Evolutionary conservation across 2,329 filamentous ascomycete species (phyloP).

Genomic region (Penicillium sp.): DNA sequence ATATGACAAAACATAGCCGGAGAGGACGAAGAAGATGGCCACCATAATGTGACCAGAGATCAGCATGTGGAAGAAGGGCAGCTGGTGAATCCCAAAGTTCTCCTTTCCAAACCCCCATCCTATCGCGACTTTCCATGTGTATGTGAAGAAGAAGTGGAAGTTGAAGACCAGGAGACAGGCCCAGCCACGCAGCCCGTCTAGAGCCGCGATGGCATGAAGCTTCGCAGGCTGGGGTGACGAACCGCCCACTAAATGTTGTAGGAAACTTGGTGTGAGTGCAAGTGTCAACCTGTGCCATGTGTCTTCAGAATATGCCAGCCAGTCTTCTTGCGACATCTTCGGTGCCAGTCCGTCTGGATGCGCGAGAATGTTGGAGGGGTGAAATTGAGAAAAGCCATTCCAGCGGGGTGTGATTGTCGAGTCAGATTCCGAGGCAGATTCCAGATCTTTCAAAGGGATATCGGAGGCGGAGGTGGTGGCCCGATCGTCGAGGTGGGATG

Average conservation of each 20-base stretch:
- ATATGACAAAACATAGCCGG: constrained; percentile 42
- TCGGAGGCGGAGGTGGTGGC: constrained; percentile 21
- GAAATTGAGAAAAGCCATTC: constrained; percentile 21
- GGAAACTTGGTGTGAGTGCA: constrained; percentile 31
- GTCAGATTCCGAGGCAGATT: constrained; percentile 14
- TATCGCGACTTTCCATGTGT: constrained; percentile 35
- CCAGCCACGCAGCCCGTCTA: constrained; percentile 39
- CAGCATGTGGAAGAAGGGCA: constrained; percentile 37
- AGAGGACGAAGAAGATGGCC: constrained; percentile 43
- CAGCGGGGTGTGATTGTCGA: constrained; percentile 13
- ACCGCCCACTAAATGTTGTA: constrained; percentile 29
- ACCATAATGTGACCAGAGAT: constrained; percentile 43
- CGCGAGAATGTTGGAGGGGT: constrained; percentile 20
- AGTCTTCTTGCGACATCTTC: constrained; percentile 20
- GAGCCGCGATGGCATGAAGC: constrained; percentile 33
- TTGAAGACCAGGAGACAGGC: constrained; percentile 41
- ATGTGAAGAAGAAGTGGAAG: constrained; percentile 40
- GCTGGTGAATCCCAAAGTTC: constrained; percentile 35
- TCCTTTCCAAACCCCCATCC: constrained; percentile 36
- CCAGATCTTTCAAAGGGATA: constrained; percentile 26
- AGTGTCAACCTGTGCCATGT: constrained; percentile 22
- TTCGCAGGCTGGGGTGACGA: constrained; percentile 22
- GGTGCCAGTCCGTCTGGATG: constrained; percentile 13
- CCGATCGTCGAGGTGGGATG: constrained; percentile 10
- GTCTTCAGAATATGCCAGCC: constrained; percentile 20